Base-by-base conservation (phyloP, 495 filamentous ascomycete genomes). In the Apodospora peruviana region DNA sequence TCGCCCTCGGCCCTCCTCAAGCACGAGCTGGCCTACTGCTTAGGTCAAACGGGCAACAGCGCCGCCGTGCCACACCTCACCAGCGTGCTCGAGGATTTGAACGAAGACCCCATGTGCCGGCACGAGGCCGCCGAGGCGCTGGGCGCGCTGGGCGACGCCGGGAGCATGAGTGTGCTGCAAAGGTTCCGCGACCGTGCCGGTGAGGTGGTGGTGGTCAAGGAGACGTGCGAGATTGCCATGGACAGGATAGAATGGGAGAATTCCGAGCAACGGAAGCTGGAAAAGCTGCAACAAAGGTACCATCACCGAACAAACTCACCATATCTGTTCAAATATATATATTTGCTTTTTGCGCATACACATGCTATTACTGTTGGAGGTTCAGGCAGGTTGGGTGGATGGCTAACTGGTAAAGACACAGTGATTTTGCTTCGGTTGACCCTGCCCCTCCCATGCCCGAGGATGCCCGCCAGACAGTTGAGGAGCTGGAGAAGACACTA, bases 41-140 rank as follows among this genome's bases (percentile, higher is more conserved):
- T 99, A 0, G 93, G 93, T 22, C 93, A 99, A 69, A 88, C 88
- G 14, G 79, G 79, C 36, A 87, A 95, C 60, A 58, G 70, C 14
- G 82, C 85, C 18, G 84, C 91, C 4, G 78, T 88, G 2, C 76
- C 88, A 1, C 81, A 80, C 61, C 75, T 99, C 41, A 80, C 84
- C 44, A 64, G 76, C 14, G 86, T 95, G n/a, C 72, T 99, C 47
- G 78, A 85, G 57, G 81, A 97, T 61, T 64, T 77, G 40, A 54
- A 78, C 18, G 89, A 97, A 68, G 91, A 96, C 74, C 67, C 84
- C 36, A 99, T 99, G 90, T 94, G 89, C 62, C 79, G 93, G 56
- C 93, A 99, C 57, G 93, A 99, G 71, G 91, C 93, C 4, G 93
- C 90, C 2, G 93, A 99, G 76, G 93, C 91, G 17, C 75, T 99